These are phyloP conservation scores for Trichosporon faecale DNA, from an alignment of 1,284 basidiomycete species.

Conservation along the genomic window DNA sequence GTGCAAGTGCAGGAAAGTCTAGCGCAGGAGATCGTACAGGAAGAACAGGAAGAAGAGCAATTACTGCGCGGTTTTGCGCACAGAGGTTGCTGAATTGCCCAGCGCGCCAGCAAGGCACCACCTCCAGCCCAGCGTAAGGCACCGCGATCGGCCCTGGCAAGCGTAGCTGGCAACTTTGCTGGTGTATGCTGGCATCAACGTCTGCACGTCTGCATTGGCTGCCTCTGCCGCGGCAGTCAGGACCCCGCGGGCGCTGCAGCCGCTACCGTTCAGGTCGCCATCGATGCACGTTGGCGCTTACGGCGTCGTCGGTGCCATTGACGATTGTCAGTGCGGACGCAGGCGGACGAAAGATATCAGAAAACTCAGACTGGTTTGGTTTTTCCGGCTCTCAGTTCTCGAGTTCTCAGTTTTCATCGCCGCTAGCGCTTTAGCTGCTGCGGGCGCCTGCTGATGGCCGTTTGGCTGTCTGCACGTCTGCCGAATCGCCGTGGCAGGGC, in stretches of 20 bases:
- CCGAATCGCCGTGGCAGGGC: no score
- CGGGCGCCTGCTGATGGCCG: background rate
- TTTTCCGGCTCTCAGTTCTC: background rate
- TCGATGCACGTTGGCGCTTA: background rate
- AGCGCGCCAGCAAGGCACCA: background rate
- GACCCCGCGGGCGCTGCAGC: background rate
- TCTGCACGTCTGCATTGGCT: background rate
- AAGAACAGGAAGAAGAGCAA: background rate
- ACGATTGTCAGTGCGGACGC: background rate
- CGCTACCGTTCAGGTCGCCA: background rate
- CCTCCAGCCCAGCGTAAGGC: background rate
- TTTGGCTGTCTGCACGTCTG: no score
- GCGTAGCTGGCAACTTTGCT: background rate
- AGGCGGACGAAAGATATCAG: background rate
- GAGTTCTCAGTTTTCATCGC: background rate
- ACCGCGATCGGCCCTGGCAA: background rate
- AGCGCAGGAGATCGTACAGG: background rate
- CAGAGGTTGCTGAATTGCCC: background rate
- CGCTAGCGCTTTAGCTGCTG: background rate
- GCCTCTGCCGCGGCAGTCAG: background rate
- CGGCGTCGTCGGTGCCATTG: no score
- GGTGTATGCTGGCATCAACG: background rate
- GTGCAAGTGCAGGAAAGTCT: background rate
- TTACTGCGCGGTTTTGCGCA: background rate
- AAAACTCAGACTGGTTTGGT: background rate